These are phyloP conservation scores for Populus ilicifolia DNA, from an alignment of 345 rosid species.

Conservation along the genomic window DNA sequence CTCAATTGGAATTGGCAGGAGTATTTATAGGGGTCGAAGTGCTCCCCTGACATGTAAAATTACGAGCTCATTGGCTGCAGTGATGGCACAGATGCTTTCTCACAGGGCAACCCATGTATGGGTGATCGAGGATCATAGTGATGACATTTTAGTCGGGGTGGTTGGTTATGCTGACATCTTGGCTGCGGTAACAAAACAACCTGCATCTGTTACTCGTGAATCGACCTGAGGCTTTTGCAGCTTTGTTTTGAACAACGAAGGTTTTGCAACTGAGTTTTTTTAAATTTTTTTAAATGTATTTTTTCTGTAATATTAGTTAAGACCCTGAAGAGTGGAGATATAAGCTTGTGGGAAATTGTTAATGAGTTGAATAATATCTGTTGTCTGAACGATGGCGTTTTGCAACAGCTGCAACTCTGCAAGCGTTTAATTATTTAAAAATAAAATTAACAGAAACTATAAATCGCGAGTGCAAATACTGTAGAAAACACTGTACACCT, in stretches of 20 bases:
- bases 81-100: conserved; percentile 98
- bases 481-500: no score
- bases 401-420: background rate
- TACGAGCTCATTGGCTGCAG: conserved; percentile 84
- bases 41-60: conserved; percentile 87
- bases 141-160: conserved; percentile 78
- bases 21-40: conserved; percentile 92
- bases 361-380: no score
- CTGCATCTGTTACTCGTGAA: conserved; percentile 37
- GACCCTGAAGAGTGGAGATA: no score
- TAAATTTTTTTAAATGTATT: no score
- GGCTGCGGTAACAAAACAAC: conserved; percentile 69
- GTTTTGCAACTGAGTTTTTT: no score
- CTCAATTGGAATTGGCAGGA: conserved; percentile 57
- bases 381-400: background rate
- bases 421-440: background rate
- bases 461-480: no score
- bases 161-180: conserved; percentile 84
- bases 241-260: background rate
- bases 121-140: conserved; percentile 79
- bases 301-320: background rate
- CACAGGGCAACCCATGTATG: conserved; percentile 93
- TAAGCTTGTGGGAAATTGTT: no score
- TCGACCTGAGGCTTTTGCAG: conserved; percentile 32
- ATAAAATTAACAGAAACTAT: no score